phyloP scores from a whole-genome alignment of 2,329 filamentous ascomycete species.

The Venturia nashicola region DNA sequence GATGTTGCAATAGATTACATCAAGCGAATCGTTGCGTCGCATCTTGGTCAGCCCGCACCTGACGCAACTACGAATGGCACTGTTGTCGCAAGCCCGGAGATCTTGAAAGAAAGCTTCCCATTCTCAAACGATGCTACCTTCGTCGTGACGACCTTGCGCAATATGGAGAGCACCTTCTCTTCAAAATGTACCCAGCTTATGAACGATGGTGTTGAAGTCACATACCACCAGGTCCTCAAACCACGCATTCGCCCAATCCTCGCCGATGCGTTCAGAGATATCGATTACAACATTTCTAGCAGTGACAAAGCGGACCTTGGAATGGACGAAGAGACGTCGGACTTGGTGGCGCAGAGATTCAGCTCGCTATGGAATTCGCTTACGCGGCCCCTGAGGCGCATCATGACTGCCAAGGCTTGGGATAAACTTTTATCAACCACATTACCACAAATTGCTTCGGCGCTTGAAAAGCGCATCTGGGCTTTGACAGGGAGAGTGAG shows the following conservation, averaged over 20 bases:
- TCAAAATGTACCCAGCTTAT: slow-evolving; percentile 71
- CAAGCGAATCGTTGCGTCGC: slow-evolving; percentile 65
- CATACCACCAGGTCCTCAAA: slow-evolving; percentile 81
- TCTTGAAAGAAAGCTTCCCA: slow-evolving; percentile 53
- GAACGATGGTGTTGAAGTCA: slow-evolving; percentile 63
- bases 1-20: slow-evolving; percentile 89
- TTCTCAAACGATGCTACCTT: slow-evolving; percentile 63
- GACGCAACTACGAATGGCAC: slow-evolving; percentile 25
- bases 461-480: slow-evolving; percentile 81
- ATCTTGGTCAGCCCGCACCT: slow-evolving; percentile 33
- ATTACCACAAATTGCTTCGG: slow-evolving; percentile 59
- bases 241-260: slow-evolving; percentile 73
- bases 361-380: slow-evolving; percentile 76
- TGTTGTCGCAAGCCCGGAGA: slow-evolving; percentile 15
- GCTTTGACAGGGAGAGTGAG: slow-evolving; percentile 68
- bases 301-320: slow-evolving; percentile 41
- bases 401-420: slow-evolving; percentile 70
- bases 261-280: slow-evolving; percentile 79
- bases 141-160: slow-evolving; percentile 55
- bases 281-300: slow-evolving; percentile 65
- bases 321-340: slow-evolving; percentile 42
- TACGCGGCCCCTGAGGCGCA: slow-evolving; percentile 69
- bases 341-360: slow-evolving; percentile 67
- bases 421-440: slow-evolving; percentile 63
- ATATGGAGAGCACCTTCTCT: slow-evolving; percentile 60